phyloP scores from a whole-genome alignment of 2,329 filamentous ascomycete species.

The Paraphoma sp. region DNA sequence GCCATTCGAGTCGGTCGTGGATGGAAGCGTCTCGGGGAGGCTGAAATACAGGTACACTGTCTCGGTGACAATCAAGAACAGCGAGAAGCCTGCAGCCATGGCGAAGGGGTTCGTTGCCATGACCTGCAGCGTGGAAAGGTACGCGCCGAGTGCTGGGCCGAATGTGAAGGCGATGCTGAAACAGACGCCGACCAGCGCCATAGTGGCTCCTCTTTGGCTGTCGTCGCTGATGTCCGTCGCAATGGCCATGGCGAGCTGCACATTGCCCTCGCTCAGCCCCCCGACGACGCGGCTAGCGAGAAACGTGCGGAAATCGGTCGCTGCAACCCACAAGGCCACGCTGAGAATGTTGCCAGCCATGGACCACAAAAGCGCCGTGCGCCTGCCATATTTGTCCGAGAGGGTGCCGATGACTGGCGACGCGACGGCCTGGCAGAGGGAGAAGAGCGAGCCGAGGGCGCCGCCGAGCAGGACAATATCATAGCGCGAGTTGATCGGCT shows the following conservation, averaged over 20 bases:
- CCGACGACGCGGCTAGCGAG: conserved; percentile 91
- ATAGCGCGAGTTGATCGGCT: conserved; percentile 93
- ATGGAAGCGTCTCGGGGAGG: conserved; percentile 86
- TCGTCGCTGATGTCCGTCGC: conserved; percentile 95
- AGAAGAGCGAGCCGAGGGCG: conserved; percentile 92
- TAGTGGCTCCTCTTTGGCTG: conserved; percentile 82
- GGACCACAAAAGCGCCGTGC: conserved; percentile 84
- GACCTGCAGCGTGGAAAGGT: conserved; percentile 76
- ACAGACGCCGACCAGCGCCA: conserved; percentile 95
- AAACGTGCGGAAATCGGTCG: conserved; percentile 94
- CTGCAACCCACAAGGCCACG: conserved; percentile 91
- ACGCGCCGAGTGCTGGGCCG: conserved; percentile 89
- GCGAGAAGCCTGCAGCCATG: conserved; percentile 85
- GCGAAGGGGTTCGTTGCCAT: conserved; percentile 93
- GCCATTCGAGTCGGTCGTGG: conserved; percentile 24
- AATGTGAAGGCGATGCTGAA: conserved; percentile 98
- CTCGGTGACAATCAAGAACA: conserved; percentile 84
- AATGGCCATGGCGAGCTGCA: conserved; percentile 94
- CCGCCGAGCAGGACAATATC: conserved; percentile 96
- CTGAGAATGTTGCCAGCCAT: conserved; percentile 94
- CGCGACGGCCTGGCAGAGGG: conserved; percentile 87
- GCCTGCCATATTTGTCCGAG: conserved; percentile 86
- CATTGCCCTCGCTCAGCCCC: conserved; percentile 93
- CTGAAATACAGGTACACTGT: conserved; percentile 84
- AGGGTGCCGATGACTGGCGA: conserved; percentile 89